Base-by-base conservation (phyloP, 2,329 filamentous ascomycete genomes). In the Diplocarpon rosae region DNA sequence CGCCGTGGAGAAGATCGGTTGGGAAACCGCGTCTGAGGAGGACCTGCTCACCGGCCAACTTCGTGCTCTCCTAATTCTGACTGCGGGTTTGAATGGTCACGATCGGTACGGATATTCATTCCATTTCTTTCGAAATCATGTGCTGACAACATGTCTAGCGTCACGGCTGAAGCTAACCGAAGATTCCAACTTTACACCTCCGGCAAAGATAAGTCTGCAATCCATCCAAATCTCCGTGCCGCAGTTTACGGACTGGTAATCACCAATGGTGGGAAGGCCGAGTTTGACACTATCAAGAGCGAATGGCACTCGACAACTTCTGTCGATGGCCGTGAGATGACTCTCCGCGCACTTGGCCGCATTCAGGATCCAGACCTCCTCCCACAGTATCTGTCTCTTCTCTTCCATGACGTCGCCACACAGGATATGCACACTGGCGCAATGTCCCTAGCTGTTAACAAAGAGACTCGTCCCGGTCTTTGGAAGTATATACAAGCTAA, bases 321-420 rank as follows among this genome's bases (percentile, higher is more conserved):
- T 7, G 80, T 95, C 31, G 92, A 96, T 58, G 89, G 88, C 56
- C 93, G 89, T 65, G 88, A 95, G 55, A 84, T 94, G 52, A 83
- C 79, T 53, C 75, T 96, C 2, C 70, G 75, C 31, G 78, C 84
- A 3, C 73, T 98, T 36, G 87, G 88, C 29, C 77, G 80, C 32
- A 79, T 84, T 15, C 80, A 82, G 56, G 61, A 66, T 10, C 61
- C 69, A 1, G 75, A 78, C 9, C 69, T 95, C 27, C 78, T 93
- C 36, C 68, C 66, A 65, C 66, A 81, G 59, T 72, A 80, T 73
- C 60, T 83, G 70, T 56, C 81, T 65, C 75, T 95, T 62, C 83
- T 94, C 64, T 89, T 86, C 54, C 81, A 83, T 62, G 73, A 83
- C n/a, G 85, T 96, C 20, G 79, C 86, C 9, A 75, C 82, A 11